Base-by-base conservation (phyloP, 352 stramenopile species). In the Globisporangium cylindrosporum region DNA sequence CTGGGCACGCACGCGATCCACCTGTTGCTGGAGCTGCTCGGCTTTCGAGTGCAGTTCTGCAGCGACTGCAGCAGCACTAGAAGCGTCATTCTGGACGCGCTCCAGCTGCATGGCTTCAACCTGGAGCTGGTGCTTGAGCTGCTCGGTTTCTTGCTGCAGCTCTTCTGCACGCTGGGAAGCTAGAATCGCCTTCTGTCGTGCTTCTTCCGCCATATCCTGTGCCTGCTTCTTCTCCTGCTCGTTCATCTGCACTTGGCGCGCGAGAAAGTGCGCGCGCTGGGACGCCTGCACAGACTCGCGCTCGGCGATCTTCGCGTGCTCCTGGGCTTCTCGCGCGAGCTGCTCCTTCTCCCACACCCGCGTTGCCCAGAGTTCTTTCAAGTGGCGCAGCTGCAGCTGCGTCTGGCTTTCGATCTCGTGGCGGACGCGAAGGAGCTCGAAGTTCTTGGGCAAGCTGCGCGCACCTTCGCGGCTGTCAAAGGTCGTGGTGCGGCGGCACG, bases 221-320 rank as follows among this genome's bases (percentile, higher is more conserved):
- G 87, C 87, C 15, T 75, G 71, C 27, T 79, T 79, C 72, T 93
- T 93, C 74, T 93, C 87, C 58, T 93, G 84, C 64, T 93, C 84
- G 63, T 93, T 95, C 65, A 93, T 90, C 59, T 90, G 79, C 64
- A 95, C 87, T 67, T 95, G 87, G 46, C 88, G 84, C 27, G 81
- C 79, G 34, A 95, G 72, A 49, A 86, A 88, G 29, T 77, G 74
- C 55, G 87, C 84, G 32, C 82, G 81, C 57, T 92, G 80, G 1
- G 84, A 84, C 10, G 85, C 85, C 66, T 93, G 75, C 9, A 87
- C 84, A 57, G 82, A 90, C 69, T 95, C 83, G n/a, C 86, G 73
- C 64, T 93, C 84, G 5, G 87, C 87, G 18, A 81, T 73, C 32
- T 84, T 84, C 18, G 87, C 87, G 55, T 91, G 79, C 59, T 89